Percentiles rank a stretch among this genome's conserved stretches.
These are phyloP conservation scores for Aspergillus cavernicola DNA, from an alignment of 495 filamentous ascomycete genomes.

Conservation along the genomic window DNA sequence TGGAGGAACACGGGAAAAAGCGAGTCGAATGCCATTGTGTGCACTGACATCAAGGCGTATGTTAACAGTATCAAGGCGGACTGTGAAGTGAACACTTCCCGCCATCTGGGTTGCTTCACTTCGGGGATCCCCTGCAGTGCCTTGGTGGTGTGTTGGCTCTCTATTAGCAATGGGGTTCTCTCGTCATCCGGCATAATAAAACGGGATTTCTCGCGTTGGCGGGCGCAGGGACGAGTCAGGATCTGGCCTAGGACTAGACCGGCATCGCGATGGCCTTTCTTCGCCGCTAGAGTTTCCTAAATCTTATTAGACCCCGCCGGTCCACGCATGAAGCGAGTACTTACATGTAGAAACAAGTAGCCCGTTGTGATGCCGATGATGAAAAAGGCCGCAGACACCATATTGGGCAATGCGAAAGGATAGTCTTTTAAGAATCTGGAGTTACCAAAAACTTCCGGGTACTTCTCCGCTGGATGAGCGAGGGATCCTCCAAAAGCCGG, in stretches of 20 bases:
- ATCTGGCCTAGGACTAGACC: conserved; percentile 62
- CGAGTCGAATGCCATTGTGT: conserved; percentile 76
- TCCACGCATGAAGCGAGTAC: background rate
- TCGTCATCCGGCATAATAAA: conserved; percentile 35
- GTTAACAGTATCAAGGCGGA: conserved; percentile 69
- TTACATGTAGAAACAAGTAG: conserved; percentile 61
- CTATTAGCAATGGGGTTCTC: conserved; percentile 31
- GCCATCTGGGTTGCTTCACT: conserved; percentile 46
- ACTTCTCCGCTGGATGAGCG: conserved; percentile 67
- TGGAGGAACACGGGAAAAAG: conserved; percentile 80
- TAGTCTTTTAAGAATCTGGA: conserved; percentile 64
- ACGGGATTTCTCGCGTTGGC: conserved; percentile 14
- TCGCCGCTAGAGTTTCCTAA: conserved; percentile 70
- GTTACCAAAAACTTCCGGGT: conserved; percentile 64
- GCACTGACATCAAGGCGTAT: conserved; percentile 72
- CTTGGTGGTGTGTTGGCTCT: conserved; percentile 12
- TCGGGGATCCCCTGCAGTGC: conserved; percentile 1
- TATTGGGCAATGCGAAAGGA: conserved; percentile 80
- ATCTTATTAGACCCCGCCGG: background rate
- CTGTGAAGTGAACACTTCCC: conserved; percentile 70
- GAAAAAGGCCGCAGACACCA: conserved; percentile 70
- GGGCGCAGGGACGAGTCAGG: conserved; percentile 30
- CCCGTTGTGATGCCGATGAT: conserved; percentile 67
- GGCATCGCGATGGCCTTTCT: conserved; percentile 60
- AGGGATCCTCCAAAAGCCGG: conserved; percentile 84